Percentiles rank a stretch among this genome's conserved stretches.
These are phyloP conservation scores for Tuctoria greenei DNA, from an alignment of 176 grass and related monocot genomes.

Conservation along the genomic window DNA sequence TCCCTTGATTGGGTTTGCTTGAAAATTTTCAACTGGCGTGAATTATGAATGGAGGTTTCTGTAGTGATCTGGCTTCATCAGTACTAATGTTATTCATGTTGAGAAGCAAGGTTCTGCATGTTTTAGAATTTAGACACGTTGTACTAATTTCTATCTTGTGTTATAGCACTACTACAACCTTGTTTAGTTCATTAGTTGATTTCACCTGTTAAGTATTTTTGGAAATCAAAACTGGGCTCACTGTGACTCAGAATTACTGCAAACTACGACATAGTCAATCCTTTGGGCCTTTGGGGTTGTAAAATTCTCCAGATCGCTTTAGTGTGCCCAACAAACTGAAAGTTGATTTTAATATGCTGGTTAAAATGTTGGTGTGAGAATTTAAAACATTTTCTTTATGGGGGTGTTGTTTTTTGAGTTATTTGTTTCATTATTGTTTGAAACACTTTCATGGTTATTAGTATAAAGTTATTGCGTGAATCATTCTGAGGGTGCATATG, in stretches of 20 bases:
- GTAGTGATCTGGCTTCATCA: background rate
- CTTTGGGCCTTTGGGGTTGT: background rate
- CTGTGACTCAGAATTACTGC: background rate
- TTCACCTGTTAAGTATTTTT: background rate
- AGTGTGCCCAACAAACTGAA: background rate
- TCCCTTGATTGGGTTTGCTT: background rate
- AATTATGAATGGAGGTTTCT: background rate
- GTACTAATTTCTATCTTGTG: background rate
- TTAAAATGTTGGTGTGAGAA: background rate
- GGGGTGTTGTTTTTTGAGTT: background rate
- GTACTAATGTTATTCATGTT: background rate
- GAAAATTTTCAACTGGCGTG: background rate
- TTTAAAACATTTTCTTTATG: background rate
- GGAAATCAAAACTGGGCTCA: background rate
- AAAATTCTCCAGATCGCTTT: background rate
- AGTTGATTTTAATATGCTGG: background rate
- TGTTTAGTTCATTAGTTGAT: constrained; percentile 1
- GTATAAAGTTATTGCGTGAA: too few species aligned
- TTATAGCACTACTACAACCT: background rate
- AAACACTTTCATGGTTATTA: background rate
- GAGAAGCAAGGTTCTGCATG: background rate
- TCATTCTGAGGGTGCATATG: background rate
- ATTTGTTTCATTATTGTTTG: too few species aligned
- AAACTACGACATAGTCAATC: background rate
- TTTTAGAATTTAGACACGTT: background rate